Evolutionary conservation across 129 eudicot species (phyloP).

Genomic region (Chrysanthemum seticuspe): DNA sequence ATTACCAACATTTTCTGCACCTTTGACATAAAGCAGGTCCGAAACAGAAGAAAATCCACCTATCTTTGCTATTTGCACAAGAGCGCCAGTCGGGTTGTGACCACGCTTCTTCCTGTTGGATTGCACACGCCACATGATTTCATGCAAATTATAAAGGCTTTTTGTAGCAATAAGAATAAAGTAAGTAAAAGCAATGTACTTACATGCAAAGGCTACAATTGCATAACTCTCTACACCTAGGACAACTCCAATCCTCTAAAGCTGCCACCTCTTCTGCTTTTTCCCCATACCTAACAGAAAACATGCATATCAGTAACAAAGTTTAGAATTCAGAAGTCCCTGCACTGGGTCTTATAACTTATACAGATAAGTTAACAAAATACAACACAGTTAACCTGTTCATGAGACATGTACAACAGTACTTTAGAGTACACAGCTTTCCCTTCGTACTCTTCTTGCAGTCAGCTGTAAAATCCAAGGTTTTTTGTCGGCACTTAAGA

Average conservation of each 20-base stretch:
- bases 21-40: constrained; percentile 52
- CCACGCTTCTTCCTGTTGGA: constrained; percentile 70
- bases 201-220: constrained; percentile 83
- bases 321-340: neutral
- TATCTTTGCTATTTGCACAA: constrained; percentile 56
- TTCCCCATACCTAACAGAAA: constrained; percentile 63
- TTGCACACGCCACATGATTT: neutral
- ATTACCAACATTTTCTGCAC: constrained; percentile 27
- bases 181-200: constrained; percentile 6
- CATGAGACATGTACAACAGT: constrained; percentile 66
- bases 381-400: constrained; percentile 46
- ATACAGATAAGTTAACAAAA: neutral
- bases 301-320: neutral
- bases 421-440: constrained; percentile 56
- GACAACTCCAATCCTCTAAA: constrained; percentile 66
- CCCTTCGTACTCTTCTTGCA: constrained; percentile 56
- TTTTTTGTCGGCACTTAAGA: constrained; percentile 82
- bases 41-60: constrained; percentile 82
- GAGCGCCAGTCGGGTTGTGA: constrained; percentile 66
- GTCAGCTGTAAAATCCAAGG: constrained; percentile 44
- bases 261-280: constrained; percentile 60
- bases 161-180: neutral
- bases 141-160: neutral
- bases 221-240: constrained; percentile 77
- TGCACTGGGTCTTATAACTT: neutral